Base-by-base conservation (phyloP, 1,284 basidiomycete genomes). In the Microbotryum scabiosae region DNA sequence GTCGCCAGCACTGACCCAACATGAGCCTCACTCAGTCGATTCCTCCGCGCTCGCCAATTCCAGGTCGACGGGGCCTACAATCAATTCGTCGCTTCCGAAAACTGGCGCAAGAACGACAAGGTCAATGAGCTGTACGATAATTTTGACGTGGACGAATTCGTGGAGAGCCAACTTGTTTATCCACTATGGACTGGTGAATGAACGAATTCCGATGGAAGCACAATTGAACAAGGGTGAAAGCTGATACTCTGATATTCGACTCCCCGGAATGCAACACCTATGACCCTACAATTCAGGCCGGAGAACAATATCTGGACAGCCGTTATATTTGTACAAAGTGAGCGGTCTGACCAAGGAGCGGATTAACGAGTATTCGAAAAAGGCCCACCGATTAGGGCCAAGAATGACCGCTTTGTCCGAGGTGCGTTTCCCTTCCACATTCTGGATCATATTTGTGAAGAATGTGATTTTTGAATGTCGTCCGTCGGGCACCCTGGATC, bases 271-370 rank as follows among this genome's bases (percentile, higher is more conserved):
- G 26, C 26, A 30, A 30, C 2, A 30, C 8, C 30, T 9, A 9
- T 9, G 8, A 2, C 1, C 30, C 30, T 30, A 30, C 7, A 2
- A 30, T 30, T 30, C 8, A 41, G 36, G 61, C 44, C 41, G 57
- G 49, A 9, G 60, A 28, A 51, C 66, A 50, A 67, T 87, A 83
- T 76, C 80, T 57, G 87, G 87, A 30, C 75, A 83, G 51, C 87
- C 87, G 0, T 64, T 88, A 14, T 87, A 85, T 69, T 85, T 88
- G 26, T 89, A 85, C 72, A 80, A 82, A 41, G 73, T 89, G 14
- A 80, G 81, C 18, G 81, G 82, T 7, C 66, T 78, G 49, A 75
- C 76, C 5, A 73, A 80, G 5, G 69, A 64, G 16, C 57, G 84
- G 21, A 80, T 84, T 71, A 81, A 81, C 54, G 84, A 86, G 71